Evolutionary conservation across 108 stramenopile species (phyloP), one percentile per base, ranked within the genome.

Genomic region (Discostella pseudostelligera): DNA sequence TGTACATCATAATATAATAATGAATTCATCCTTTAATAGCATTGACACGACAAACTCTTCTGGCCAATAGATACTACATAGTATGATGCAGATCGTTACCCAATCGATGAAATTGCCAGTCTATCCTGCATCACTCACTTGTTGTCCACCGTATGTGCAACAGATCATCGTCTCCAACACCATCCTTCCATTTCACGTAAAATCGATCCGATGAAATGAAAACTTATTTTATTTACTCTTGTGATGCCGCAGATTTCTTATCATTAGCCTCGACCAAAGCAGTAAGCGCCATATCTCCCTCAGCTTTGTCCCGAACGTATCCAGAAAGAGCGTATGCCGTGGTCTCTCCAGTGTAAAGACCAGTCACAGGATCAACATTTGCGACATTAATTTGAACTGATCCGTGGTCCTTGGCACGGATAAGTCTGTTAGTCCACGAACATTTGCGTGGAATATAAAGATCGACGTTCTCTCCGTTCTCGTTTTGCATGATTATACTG

Each of bases 381-480:
- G 91, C 96, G 50, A 98, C 96, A 88, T 96, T 96, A 69, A 98
- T 90, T 92, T 97, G 95, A 42, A 98, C 88, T 51, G 93, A 81
- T 37, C 90, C 90, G 82, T 96, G 94, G 59, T 98, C 97, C 82
- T 96, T 96, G 65, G 96, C 92, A 55, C 85, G 62, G 68, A 98
- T 76, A 50, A 98, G 71, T 69, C 97, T 84, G 81, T 88, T 96
- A 56, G 97, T 98, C 88, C 89, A 98, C 21, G 94, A 94, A 90
- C 97, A 98, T 76, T 98, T 98, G 76, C 97, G 87, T 62, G 97
- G 97, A 74, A 98, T 88, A 82, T 98, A 98, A 69, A 98, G 87
- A 65, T 98, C 97, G 22, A 98, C 97, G 85, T 92, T 96, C 60
- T 93, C 83, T 66, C 97, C 97, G 61, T 71, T 69, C 78, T 94